Evolutionary conservation across 768 basidiomycete genomes (phyloP).

Genomic region (Trichaptum fuscoviolaceum): DNA sequence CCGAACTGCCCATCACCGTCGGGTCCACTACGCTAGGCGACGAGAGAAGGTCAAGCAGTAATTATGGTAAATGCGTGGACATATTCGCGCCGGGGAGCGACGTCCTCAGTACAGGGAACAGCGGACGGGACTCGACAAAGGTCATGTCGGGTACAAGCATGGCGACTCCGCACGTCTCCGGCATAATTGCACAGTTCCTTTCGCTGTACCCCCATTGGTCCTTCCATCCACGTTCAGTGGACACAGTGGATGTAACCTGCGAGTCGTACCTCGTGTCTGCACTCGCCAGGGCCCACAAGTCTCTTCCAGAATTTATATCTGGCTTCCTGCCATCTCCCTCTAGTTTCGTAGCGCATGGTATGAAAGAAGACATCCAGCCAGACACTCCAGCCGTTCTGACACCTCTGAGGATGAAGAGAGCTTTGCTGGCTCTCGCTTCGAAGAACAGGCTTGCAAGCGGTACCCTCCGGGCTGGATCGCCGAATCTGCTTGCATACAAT

Average conservation of each 20-base stretch:
- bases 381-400: constrained; percentile 44
- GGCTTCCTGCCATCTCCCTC: neutral
- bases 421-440: constrained; percentile 58
- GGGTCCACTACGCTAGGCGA: constrained; percentile 84
- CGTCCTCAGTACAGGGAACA: neutral
- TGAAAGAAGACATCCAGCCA: neutral
- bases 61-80: constrained; percentile 89
- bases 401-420: constrained; percentile 72
- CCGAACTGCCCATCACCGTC: constrained; percentile 55
- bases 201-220: constrained; percentile 71
- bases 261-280: neutral
- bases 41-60: constrained; percentile 87
- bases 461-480: constrained; percentile 40
- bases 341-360: neutral
- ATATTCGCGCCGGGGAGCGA: constrained; percentile 70
- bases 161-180: constrained; percentile 91
- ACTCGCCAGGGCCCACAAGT: neutral
- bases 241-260: neutral
- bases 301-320: neutral
- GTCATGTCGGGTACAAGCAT: constrained; percentile 88
- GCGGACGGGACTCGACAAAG: neutral
- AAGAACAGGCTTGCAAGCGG: constrained; percentile 43
- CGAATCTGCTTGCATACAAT: constrained; percentile 77
- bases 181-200: constrained; percentile 86
- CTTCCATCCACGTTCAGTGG: constrained; percentile 50